These are phyloP conservation scores for Laguncularia racemosa DNA, from an alignment of 345 rosid genomes.

Conservation along the genomic window DNA sequence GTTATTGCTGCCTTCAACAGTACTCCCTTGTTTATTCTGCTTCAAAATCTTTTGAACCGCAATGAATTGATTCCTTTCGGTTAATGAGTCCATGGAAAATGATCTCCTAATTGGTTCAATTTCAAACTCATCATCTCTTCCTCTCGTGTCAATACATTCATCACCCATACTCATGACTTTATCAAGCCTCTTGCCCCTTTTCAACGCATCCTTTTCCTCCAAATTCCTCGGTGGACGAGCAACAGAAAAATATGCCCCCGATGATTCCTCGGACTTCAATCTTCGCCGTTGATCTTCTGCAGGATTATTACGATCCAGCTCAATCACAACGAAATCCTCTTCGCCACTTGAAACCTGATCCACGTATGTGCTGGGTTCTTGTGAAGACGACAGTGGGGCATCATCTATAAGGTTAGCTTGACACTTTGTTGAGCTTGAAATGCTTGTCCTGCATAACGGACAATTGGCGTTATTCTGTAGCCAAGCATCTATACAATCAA, in stretches of 20 bases:
- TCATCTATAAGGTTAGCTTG: constrained; percentile 17
- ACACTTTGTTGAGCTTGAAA: constrained; percentile 32
- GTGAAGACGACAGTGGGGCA: constrained; percentile 40
- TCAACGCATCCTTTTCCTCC: constrained; percentile 19
- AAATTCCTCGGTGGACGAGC: constrained; percentile 32
- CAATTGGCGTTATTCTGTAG: constrained; percentile 85
- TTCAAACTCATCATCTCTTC: constrained; percentile 43
- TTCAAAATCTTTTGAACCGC: constrained; percentile 60
- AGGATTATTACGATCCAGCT: constrained; percentile 25
- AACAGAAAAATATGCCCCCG: constrained; percentile 9
- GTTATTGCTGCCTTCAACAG: constrained; percentile 21
- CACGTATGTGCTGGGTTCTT: constrained; percentile 28
- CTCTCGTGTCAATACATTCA: constrained; percentile 67
- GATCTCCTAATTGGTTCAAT: constrained; percentile 77
- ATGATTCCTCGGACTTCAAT: constrained; percentile 18
- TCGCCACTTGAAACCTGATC: constrained; percentile 28
- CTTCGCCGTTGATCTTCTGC: neutral
- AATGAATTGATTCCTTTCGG: constrained; percentile 44
- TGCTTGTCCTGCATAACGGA: constrained; percentile 75
- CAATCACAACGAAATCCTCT: constrained; percentile 70
- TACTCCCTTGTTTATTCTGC: constrained; percentile 29
- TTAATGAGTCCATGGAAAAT: constrained; percentile 79
- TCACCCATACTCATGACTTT: constrained; percentile 85
- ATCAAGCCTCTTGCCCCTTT: constrained; percentile 31
- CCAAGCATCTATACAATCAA: constrained; percentile 91